Evolutionary conservation across 1,139 yeast species (phyloP).

Genomic region (Nakaseomyces uthaithaninus): DNA sequence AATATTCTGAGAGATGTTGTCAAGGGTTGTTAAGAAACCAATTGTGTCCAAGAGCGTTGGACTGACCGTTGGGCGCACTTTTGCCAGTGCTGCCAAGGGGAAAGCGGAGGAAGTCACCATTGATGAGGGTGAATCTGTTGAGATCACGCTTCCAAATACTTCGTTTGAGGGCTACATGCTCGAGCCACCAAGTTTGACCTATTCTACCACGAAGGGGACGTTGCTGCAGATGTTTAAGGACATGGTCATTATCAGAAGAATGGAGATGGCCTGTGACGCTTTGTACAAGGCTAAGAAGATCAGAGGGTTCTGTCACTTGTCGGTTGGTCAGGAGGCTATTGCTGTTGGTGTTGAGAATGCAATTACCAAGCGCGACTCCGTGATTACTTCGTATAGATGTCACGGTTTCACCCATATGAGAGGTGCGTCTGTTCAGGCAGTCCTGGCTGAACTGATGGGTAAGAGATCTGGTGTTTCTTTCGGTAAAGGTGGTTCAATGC

Average conservation of each 20-base stretch:
- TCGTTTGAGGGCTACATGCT: conserved; percentile 83
- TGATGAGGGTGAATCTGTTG: conserved; percentile 15
- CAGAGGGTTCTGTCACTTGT: conserved; percentile 97
- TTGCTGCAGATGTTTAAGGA: conserved; percentile 92
- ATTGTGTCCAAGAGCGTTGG: neutral
- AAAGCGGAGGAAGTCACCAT: conserved; percentile 4
- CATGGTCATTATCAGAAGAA: conserved; percentile 87
- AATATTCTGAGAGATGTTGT: neutral
- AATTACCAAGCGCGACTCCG: conserved; percentile 71
- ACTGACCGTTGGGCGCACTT: conserved; percentile 4
- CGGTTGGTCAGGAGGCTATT: conserved; percentile 98
- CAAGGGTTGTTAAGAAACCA: conserved; percentile 3
- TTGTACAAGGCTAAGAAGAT: conserved; percentile 96
- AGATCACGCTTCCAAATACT: conserved; percentile 58
- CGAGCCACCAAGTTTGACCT: conserved; percentile 63
- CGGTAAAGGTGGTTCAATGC: conserved; percentile 99
- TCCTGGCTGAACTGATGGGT: conserved; percentile 94
- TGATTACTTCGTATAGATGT: conserved; percentile 96
- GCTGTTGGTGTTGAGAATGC: conserved; percentile 98
- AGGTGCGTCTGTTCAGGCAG: conserved; percentile 85
- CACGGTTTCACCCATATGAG: conserved; percentile 97
- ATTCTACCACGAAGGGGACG: conserved; percentile 71
- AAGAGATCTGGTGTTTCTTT: conserved; percentile 88
- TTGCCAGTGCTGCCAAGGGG: conserved; percentile 8
- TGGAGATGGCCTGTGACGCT: conserved; percentile 99